Evolutionary conservation across 2,329 filamentous ascomycete species (phyloP), one percentile per base, ranked within the genome.

Genomic region (Penicillium aurantiogriseum): DNA sequence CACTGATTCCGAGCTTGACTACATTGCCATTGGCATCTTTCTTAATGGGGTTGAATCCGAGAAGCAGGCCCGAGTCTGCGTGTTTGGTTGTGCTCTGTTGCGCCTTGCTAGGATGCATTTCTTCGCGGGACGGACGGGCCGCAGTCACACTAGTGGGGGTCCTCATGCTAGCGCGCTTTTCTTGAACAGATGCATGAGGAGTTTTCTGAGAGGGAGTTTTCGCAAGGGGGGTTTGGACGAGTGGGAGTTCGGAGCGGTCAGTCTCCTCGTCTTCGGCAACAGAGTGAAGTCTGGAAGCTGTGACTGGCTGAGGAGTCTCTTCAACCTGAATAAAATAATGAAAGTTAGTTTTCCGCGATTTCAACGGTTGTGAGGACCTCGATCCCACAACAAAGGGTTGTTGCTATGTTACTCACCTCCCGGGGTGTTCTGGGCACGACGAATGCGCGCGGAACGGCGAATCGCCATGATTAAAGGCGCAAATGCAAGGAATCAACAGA

Each of bases 41-140:
- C 60, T 83, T 85, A 72, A 94, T 87, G 63, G 90, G 88, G 58
- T 85, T 85, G 74, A 97, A 96, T 17, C 92, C 92, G 23, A 96
- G 82, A 68, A 89, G 85, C 43, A 94, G 80, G 6, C 89, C 91
- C 11, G 92, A 91, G 27, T 94, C 92, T 2, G 88, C 85, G 44
- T 90, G 80, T 53, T 89, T 90, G 60, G 86, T 88, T 23, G 89
- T 92, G 63, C 82, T 88, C 53, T 85, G 82, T 56, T 94, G 91
- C 56, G 86, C 85, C 71, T 89, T 90, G 78, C 89, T 90, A 9
- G 93, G 93, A 71, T 97, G 92, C 92, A 97, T 97, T 73, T 96
- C 92, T 58, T 87, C 85, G 62, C 83, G 82, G 47, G 88, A 80
- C 25, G 91, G 89, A 77, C 89, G 88, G 64, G 88, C 78, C 6